phyloP scores from a whole-genome alignment of 2,329 filamentous ascomycete genomes.

The Calonectria montana region DNA sequence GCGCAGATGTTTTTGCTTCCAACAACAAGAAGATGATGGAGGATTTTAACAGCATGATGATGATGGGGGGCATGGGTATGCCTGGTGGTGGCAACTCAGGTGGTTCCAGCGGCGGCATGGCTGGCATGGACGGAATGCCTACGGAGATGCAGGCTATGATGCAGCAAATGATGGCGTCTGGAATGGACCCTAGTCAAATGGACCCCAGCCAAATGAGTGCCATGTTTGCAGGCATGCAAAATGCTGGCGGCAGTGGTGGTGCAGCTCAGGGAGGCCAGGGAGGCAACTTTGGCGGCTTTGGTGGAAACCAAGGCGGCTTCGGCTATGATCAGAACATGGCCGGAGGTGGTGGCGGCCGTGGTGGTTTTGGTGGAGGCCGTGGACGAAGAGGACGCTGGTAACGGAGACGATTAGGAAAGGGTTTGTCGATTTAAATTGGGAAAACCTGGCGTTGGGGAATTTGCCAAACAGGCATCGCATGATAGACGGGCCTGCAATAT shows the following conservation, averaged over 20 bases:
- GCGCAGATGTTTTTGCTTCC: slow-evolving; percentile 70
- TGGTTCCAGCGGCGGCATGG: slow-evolving; percentile 54
- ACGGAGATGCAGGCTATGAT: slow-evolving; percentile 77
- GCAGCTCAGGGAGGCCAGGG: slow-evolving; percentile 62
- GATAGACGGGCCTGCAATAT: slow-evolving; percentile 34
- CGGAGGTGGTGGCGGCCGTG: slow-evolving; percentile 50
- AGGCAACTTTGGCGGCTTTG: slow-evolving; percentile 66
- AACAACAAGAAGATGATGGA: slow-evolving; percentile 84
- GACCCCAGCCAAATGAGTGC: slow-evolving; percentile 67
- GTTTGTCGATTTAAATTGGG: slow-evolving; percentile 37
- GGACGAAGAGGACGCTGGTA: slow-evolving; percentile 43
- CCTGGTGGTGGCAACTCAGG: slow-evolving; percentile 48
- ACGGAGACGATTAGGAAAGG: slow-evolving; percentile 8
- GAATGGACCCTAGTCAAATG: slow-evolving; percentile 75
- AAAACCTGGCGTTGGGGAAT: slow-evolving; percentile 43
- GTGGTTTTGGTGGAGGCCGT: slow-evolving; percentile 45
- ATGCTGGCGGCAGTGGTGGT: slow-evolving; percentile 53
- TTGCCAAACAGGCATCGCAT: slow-evolving; percentile 34
- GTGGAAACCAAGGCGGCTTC: slow-evolving; percentile 64
- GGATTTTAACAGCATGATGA: slow-evolving; percentile 76
- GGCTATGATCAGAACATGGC: slow-evolving; percentile 62
- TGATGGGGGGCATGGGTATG: slow-evolving; percentile 65
- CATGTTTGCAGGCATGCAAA: slow-evolving; percentile 71
- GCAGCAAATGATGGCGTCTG: slow-evolving; percentile 76
- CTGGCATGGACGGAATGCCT: slow-evolving; percentile 72